These are phyloP conservation scores for Fusarium equiseti DNA, from an alignment of 2,329 filamentous ascomycete genomes.

Conservation along the genomic window DNA sequence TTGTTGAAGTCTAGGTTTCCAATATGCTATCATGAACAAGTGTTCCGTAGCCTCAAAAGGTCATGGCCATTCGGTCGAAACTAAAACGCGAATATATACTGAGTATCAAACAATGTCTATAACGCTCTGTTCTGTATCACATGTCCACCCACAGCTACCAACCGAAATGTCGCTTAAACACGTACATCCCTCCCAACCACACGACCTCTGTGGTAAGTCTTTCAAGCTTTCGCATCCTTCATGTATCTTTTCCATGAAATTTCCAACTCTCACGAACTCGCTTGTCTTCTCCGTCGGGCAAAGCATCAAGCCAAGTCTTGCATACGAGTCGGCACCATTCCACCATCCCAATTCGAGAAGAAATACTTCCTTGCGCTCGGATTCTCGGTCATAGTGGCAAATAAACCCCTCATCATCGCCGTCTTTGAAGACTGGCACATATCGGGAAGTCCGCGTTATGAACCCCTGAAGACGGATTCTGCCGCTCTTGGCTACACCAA, in stretches of 20 bases:
- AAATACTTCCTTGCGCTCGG: neutral
- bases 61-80: no score
- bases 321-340: no score
- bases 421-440: accelerated
- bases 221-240: neutral
- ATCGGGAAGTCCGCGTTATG: neutral
- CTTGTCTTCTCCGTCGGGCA: accelerated
- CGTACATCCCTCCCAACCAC: no score
- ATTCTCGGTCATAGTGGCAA: neutral
- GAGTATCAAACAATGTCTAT: no score
- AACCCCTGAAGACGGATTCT: neutral
- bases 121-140: no score
- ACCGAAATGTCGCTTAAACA: no score
- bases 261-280: neutral
- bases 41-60: no score
- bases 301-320: neutral
- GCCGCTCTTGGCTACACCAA: neutral
- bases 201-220: no score
- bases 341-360: neutral
- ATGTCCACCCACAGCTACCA: no score
- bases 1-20: no score
- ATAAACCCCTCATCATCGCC: accelerated
- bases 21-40: no score
- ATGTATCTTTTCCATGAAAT: neutral
- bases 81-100: no score